Conservation (phyloP, 2,329 filamentous ascomycete genomes). For the Geosmithia flava region DNA sequence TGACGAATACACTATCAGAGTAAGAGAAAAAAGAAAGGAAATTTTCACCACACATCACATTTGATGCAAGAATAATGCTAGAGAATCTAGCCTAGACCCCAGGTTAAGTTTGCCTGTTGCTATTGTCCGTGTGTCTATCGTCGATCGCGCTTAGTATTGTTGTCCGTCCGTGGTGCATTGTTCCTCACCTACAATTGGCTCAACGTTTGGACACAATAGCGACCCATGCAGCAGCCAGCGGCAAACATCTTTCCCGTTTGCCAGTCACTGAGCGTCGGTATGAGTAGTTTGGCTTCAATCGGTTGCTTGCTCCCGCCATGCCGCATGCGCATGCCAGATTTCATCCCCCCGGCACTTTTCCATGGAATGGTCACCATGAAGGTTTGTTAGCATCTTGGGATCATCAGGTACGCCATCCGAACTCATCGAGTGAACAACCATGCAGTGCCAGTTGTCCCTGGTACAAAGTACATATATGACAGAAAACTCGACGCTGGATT, state of each 20-base stretch:
- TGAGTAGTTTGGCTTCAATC: background rate
- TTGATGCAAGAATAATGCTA: constrained; percentile 1
- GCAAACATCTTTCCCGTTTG: too few species aligned
- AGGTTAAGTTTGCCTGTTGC: background rate
- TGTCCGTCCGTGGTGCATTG: background rate
- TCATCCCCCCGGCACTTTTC: background rate
- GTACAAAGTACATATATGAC: background rate
- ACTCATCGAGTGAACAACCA: background rate
- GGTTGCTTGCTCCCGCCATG: background rate
- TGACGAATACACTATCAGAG: background rate
- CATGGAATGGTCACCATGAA: background rate
- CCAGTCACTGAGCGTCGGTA: too few species aligned
- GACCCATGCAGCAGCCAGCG: background rate
- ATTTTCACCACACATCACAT: background rate
- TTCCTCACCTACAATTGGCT: background rate
- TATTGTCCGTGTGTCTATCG: constrained; percentile 3
- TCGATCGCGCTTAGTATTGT: constrained; percentile 3
- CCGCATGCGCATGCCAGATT: background rate
- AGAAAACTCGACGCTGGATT: background rate
- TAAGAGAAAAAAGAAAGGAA: background rate
- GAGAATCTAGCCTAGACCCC: background rate
- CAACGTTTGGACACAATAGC: background rate
- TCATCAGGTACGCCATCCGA: background rate
- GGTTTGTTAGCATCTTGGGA: background rate
- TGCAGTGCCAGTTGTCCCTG: background rate